These are phyloP conservation scores for Saraca asoca DNA, from an alignment of 331 rosid species.

Conservation along the genomic window DNA sequence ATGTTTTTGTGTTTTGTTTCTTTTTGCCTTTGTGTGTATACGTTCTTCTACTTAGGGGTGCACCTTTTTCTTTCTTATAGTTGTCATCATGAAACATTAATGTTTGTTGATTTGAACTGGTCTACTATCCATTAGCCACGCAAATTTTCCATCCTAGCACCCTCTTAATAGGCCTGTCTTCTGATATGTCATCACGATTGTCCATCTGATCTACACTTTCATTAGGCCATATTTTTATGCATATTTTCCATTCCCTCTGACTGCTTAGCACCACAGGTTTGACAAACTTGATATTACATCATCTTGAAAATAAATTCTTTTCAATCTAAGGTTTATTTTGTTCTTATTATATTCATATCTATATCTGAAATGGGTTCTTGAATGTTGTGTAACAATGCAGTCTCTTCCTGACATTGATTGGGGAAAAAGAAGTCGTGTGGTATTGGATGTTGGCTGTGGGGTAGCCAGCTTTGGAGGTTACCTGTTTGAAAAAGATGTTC, in stretches of 20 bases:
- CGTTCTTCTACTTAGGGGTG: neutral
- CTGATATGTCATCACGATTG: neutral
- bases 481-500: conserved; percentile 73
- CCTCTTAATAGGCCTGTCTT: conserved; percentile 8
- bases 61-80: neutral
- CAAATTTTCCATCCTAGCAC: conserved; percentile 19
- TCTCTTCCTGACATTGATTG: conserved; percentile 68
- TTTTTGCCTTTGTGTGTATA: neutral
- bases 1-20: neutral
- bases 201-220: neutral
- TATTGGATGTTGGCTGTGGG: conserved; percentile 87
- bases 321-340: neutral
- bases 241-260: conserved; percentile 10
- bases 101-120: conserved; percentile 8
- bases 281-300: conserved; percentile 5
- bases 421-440: conserved; percentile 85
- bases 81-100: conserved; percentile 2
- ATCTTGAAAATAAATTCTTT: conserved; percentile 18
- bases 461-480: conserved; percentile 90
- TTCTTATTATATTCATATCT: conserved; percentile 11
- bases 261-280: neutral
- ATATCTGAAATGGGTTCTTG: conserved; percentile 6
- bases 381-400: conserved; percentile 41
- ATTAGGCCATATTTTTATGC: conserved; percentile 7
- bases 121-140: neutral